Percentiles rank a stretch among this genome's conserved stretches.
Conservation (phyloP, 345 rosid genomes). For the Balakata baccata region DNA sequence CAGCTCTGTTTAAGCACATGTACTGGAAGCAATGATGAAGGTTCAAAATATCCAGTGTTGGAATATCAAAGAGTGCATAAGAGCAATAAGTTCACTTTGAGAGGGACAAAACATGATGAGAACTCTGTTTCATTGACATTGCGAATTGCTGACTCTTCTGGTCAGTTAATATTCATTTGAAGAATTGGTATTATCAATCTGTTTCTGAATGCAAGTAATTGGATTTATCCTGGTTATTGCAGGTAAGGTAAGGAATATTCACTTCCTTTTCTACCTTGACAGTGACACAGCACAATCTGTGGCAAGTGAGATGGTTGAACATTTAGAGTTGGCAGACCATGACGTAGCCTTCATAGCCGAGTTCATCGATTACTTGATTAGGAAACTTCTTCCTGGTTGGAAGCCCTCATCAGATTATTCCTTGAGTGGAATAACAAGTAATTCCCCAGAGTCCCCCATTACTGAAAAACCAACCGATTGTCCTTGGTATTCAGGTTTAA, state of each 20-base stretch:
- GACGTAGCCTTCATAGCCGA: conserved; percentile 59
- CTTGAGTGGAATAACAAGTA: conserved; percentile 13
- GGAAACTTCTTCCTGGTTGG: conserved; percentile 42
- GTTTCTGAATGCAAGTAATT: background rate
- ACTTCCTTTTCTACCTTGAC: conserved; percentile 62
- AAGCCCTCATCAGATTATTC: conserved; percentile 12
- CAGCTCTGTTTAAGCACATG: conserved; percentile 42
- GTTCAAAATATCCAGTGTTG: conserved; percentile 27
- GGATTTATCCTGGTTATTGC: conserved; percentile 2
- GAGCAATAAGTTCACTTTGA: conserved; percentile 49
- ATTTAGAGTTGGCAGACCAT: conserved; percentile 55
- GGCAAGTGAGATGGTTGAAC: conserved; percentile 79
- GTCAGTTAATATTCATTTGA: conserved; percentile 28
- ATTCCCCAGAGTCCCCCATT: background rate
- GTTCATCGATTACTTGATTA: conserved; percentile 61
- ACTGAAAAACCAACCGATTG: conserved; percentile 3
- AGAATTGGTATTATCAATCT: too few species aligned
- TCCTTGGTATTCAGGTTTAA: conserved; percentile 32
- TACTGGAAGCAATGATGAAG: conserved; percentile 38
- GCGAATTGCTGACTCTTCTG: conserved; percentile 50
- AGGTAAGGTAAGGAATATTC: conserved; percentile 68
- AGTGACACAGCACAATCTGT: conserved; percentile 70
- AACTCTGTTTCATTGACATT: conserved; percentile 47
- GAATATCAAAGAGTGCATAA: conserved; percentile 49
- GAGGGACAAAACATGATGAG: conserved; percentile 46